Evolutionary conservation across 495 filamentous ascomycete species (phyloP).

Genomic region (Hypoxylon crocopeplum): DNA sequence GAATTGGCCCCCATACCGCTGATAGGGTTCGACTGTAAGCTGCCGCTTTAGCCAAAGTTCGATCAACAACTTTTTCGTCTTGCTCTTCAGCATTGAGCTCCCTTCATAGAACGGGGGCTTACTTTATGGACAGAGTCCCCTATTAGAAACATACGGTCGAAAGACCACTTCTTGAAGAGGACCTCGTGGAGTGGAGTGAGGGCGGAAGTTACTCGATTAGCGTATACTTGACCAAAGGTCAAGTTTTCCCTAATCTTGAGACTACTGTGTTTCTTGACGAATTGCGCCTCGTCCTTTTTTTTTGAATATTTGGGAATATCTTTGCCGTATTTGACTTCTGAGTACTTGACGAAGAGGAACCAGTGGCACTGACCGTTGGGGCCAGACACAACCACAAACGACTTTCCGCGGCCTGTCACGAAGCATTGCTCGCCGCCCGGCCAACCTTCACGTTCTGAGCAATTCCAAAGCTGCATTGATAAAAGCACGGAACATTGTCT

Average conservation of each 20-base stretch:
- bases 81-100: not conserved
- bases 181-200: conserved; percentile 47
- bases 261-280: conserved; percentile 25
- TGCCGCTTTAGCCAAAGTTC: not conserved
- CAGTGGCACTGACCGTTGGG: conserved; percentile 39
- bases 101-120: not conserved
- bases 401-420: conserved; percentile 27
- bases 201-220: conserved; percentile 3
- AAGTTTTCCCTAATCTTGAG: conserved; percentile 36
- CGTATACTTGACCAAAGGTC: conserved; percentile 42
- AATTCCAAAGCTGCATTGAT: conserved; percentile 49
- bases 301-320: conserved; percentile 41
- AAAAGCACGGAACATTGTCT: conserved; percentile 25
- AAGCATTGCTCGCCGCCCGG: conserved; percentile 7
- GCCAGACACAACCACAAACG: conserved; percentile 35
- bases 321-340: conserved; percentile 17
- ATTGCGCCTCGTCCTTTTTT: conserved; percentile 39
- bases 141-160: conserved; percentile 39
- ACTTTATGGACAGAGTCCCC: conserved; percentile 53
- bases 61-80: not conserved
- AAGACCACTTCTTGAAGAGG: conserved; percentile 41
- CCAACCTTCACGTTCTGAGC: conserved; percentile 18
- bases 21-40: conserved; percentile 26
- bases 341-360: conserved; percentile 45
- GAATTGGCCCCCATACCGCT: conserved; percentile 48